phyloP scores from a whole-genome alignment of 2,329 filamentous ascomycete species.

The Graphilbum sp. region DNA sequence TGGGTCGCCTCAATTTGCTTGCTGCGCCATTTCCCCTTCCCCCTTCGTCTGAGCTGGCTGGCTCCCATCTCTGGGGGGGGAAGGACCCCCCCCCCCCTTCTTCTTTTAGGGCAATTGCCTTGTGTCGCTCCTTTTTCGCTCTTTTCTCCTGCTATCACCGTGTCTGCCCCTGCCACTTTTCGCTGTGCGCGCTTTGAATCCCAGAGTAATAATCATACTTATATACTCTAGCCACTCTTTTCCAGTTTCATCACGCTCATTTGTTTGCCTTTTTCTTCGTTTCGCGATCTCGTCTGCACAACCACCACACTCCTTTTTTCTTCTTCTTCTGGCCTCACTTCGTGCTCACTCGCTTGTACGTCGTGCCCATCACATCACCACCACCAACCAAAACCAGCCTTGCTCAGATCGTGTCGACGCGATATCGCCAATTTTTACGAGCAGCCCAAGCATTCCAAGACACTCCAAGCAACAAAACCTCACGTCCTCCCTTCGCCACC shows the following conservation, averaged over 20 bases:
- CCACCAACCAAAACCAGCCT: too few species aligned
- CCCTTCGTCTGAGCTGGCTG: background rate
- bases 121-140: background rate
- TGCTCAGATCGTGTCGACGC: too few species aligned
- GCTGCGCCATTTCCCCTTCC: background rate
- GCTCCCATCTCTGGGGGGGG: background rate
- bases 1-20: slow-evolving; percentile 2
- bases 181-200: background rate
- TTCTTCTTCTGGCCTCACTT: too few species aligned
- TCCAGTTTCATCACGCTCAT: background rate
- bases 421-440: too few species aligned
- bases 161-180: too few species aligned
- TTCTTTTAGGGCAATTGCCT: background rate
- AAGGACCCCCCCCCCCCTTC: background rate
- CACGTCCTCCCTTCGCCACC: slow-evolving; percentile 11
- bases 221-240: slow-evolving; percentile 7
- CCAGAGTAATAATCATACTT: slow-evolving; percentile 6
- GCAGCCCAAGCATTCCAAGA: too few species aligned
- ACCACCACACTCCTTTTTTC: background rate
- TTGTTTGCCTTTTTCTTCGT: background rate
- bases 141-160: background rate
- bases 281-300: background rate
- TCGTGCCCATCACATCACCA: too few species aligned
- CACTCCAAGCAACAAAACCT: too few species aligned
- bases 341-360: background rate